phyloP scores from a whole-genome alignment of 1,284 basidiomycete species.

The Cutaneotrichosporon mucoides region DNA sequence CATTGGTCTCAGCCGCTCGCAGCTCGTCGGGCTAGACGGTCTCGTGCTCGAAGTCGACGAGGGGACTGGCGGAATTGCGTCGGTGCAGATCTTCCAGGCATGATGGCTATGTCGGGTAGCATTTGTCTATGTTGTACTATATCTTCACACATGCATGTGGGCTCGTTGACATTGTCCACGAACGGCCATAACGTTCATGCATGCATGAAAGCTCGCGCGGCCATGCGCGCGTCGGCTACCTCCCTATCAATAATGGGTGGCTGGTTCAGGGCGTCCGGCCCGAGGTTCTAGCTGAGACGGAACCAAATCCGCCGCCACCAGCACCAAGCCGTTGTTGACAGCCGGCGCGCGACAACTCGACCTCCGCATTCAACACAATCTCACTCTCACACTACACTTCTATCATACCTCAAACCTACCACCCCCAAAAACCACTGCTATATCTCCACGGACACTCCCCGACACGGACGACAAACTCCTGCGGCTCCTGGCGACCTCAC shows the following conservation, averaged over 20 bases:
- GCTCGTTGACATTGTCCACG: background rate
- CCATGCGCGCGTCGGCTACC: too few relatives aligned
- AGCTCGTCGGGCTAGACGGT: conserved; percentile 72
- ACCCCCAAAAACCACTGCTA: background rate
- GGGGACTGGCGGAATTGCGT: conserved; percentile 58
- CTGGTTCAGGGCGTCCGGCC: too few relatives aligned
- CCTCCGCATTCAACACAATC: too few relatives aligned
- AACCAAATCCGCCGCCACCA: background rate
- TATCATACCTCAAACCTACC: too few relatives aligned
- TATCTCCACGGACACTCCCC: background rate
- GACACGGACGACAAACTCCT: too few relatives aligned
- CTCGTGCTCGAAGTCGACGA: conserved; percentile 71
- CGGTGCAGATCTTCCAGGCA: conserved; percentile 31
- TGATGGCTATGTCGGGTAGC: background rate
- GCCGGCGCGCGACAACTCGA: background rate
- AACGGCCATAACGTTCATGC: background rate
- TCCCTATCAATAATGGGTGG: too few relatives aligned
- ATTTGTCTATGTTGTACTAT: background rate
- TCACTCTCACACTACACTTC: too few relatives aligned
- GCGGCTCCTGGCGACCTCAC: too few relatives aligned
- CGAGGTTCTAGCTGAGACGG: background rate
- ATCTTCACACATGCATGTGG: background rate
- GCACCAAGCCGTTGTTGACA: background rate
- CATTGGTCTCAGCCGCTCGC: conserved; percentile 23
- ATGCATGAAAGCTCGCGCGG: too few relatives aligned